Conservation (phyloP, 495 filamentous ascomycete species). For the Durotheca rogersii region DNA sequence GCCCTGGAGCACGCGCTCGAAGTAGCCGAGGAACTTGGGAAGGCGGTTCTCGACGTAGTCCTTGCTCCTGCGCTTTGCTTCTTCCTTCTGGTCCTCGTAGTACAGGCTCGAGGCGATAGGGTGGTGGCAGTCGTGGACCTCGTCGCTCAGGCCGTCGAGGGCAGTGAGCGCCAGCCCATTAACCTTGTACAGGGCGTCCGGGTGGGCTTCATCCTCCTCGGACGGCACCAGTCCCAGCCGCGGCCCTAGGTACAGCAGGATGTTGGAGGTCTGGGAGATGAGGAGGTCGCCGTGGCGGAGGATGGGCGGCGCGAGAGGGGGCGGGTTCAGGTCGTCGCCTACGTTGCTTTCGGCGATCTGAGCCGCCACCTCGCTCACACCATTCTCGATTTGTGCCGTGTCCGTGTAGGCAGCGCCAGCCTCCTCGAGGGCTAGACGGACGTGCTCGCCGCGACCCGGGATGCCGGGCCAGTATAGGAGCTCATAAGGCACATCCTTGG, state of each 20-base stretch:
- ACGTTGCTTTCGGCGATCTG: constrained; percentile 38
- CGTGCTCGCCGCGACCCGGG: constrained; percentile 65
- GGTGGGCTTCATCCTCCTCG: constrained; percentile 42
- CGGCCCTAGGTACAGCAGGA: constrained; percentile 60
- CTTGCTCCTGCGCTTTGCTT: constrained; percentile 50
- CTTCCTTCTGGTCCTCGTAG: constrained; percentile 68
- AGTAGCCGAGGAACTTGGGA: constrained; percentile 66
- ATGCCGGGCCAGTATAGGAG: constrained; percentile 65
- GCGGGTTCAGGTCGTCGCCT: constrained; percentile 53
- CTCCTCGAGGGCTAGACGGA: constrained; percentile 66
- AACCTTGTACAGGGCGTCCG: constrained; percentile 49
- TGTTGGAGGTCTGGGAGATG: constrained; percentile 64
- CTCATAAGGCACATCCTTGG: constrained; percentile 50
- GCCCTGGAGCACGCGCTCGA: constrained; percentile 59
- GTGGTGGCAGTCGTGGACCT: constrained; percentile 68
- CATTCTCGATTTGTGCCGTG: constrained; percentile 45
- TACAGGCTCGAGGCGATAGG: constrained; percentile 56
- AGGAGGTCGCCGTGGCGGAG: constrained; percentile 58
- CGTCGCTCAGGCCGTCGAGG: constrained; percentile 63
- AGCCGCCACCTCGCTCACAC: constrained; percentile 39
- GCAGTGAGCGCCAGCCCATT: constrained; percentile 62
- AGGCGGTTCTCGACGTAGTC: constrained; percentile 59
- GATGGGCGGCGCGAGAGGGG: constrained; percentile 61
- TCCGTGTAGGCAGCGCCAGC: constrained; percentile 61
- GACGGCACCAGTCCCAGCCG: constrained; percentile 52